Conservation (phyloP, 1,139 yeast species). For the Pneumocystis oryctolagi region DNA sequence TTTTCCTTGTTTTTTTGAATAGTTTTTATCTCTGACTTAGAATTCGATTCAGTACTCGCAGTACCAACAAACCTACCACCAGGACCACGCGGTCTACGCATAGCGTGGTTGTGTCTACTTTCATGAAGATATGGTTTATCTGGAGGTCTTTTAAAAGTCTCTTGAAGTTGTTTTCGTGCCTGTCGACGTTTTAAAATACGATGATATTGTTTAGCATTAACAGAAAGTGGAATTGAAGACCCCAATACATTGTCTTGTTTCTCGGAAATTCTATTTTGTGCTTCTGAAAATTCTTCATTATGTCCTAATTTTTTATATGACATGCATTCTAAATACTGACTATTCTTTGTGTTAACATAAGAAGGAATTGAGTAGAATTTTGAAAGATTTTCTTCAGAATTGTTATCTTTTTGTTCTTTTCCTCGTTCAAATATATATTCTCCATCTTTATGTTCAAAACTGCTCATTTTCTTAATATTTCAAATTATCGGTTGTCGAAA, state of each 20-base stretch:
- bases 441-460: background rate
- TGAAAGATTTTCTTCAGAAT: background rate
- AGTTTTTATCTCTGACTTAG: background rate
- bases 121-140: conserved; percentile 83
- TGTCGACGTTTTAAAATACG: conserved; percentile 82
- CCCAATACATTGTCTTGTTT: background rate
- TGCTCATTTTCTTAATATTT: background rate
- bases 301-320: background rate
- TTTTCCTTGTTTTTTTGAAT: background rate
- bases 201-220: conserved; percentile 94
- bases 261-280: background rate
- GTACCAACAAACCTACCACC: conserved; percentile 96
- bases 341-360: background rate
- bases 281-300: background rate
- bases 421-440: background rate
- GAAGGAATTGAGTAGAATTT: background rate
- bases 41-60: conserved; percentile 60
- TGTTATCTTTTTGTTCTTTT: background rate
- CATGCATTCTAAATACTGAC: background rate
- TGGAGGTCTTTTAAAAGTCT: conserved; percentile 39
- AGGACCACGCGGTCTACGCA: conserved; percentile 98
- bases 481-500: background rate
- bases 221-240: conserved; percentile 71
- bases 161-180: conserved; percentile 88
- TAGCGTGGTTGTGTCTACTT: conserved; percentile 95